These are phyloP conservation scores for Cladosporium sp. DNA, from an alignment of 2,329 filamentous ascomycete genomes.

Conservation along the genomic window DNA sequence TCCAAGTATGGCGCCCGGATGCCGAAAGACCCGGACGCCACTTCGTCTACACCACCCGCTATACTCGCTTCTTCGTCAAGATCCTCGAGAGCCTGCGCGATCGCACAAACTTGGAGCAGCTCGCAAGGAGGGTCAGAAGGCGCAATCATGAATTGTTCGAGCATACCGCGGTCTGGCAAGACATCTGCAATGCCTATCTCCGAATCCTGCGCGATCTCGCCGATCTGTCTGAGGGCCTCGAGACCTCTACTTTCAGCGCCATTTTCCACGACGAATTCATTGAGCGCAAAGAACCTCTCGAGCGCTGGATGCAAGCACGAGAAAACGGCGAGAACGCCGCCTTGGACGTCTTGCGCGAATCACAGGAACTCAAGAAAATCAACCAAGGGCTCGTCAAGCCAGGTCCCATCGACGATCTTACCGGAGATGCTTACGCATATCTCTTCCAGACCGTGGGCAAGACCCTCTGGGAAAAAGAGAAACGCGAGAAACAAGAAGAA, in stretches of 20 bases:
- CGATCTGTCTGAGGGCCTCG: constrained; percentile 55
- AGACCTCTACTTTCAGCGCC: constrained; percentile 60
- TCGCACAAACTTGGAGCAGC: constrained; percentile 67
- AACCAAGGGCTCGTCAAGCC: constrained; percentile 87
- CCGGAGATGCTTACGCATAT: constrained; percentile 80
- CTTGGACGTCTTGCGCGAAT: constrained; percentile 61
- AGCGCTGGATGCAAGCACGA: constrained; percentile 52
- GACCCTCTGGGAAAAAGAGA: constrained; percentile 47
- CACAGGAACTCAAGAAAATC: constrained; percentile 67
- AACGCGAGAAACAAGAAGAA: constrained; percentile 24
- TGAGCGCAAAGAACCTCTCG: constrained; percentile 53
- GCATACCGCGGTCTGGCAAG: constrained; percentile 59
- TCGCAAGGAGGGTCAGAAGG: constrained; percentile 74
- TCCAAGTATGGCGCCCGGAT: constrained; percentile 94
- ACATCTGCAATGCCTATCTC: constrained; percentile 55
- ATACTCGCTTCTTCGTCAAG: constrained; percentile 74
- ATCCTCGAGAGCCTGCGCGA: constrained; percentile 72
- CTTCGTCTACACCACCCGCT: constrained; percentile 85
- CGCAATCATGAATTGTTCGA: constrained; percentile 71
- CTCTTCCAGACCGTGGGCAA: constrained; percentile 65
- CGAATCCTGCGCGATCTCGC: constrained; percentile 54
- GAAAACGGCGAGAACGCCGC: constrained; percentile 42
- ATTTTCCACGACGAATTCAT: constrained; percentile 63
- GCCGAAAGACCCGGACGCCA: constrained; percentile 78
- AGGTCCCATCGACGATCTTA: constrained; percentile 82